Conservation (phyloP, 306 rosid genomes). For the Castanea crenata region DNA sequence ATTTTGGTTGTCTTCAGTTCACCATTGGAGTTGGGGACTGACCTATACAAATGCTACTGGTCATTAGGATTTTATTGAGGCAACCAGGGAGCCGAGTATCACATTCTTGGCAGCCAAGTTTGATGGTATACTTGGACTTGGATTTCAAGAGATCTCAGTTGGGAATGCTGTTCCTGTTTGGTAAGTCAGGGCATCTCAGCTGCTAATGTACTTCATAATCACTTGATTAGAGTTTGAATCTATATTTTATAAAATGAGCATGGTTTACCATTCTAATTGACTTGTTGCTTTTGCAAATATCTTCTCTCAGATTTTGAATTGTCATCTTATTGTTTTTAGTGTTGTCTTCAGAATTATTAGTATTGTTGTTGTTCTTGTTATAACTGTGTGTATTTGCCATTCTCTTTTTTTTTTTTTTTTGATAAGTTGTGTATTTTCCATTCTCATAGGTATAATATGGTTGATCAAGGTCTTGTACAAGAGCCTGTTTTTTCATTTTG, state of each 20-base stretch:
- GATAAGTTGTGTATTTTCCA: not conserved
- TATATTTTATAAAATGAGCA: not conserved
- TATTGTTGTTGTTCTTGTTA: not conserved
- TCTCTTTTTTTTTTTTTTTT: not conserved
- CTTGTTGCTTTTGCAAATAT: not conserved
- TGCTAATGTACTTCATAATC: not conserved
- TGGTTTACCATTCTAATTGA: not conserved
- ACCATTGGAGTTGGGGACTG: not conserved
- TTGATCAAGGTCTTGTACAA: conserved; percentile 23
- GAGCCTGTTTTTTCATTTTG: conserved; percentile 44
- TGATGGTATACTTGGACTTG: conserved; percentile 35
- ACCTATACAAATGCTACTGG: not conserved
- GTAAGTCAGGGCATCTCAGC: conserved; percentile 24
- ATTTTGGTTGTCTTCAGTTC: conserved; percentile 3
- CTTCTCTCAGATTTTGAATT: not conserved
- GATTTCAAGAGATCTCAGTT: conserved; percentile 42
- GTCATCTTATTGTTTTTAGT: not conserved
- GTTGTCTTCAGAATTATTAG: not conserved
- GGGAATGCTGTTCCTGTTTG: conserved; percentile 44
- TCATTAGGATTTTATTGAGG: conserved; percentile 45
- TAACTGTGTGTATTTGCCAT: not conserved
- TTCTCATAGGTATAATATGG: conserved; percentile 32
- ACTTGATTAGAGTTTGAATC: not conserved
- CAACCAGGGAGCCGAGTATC: conserved; percentile 43
- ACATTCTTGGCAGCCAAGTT: conserved; percentile 40